phyloP scores from a whole-genome alignment of 148 eudicot species.

The Diospyros lotus region DNA sequence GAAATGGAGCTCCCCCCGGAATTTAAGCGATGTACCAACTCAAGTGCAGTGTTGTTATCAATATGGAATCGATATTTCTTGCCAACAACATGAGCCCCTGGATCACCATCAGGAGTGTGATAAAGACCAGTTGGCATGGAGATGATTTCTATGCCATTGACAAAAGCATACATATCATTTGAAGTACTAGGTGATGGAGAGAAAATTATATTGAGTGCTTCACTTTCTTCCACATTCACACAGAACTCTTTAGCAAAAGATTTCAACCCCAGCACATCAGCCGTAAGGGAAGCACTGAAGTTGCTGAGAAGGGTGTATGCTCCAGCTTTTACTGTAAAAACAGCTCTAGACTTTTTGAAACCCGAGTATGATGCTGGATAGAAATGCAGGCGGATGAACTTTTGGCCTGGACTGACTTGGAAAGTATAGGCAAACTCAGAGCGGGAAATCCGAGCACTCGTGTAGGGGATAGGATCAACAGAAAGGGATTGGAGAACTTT shows the following conservation, averaged over 20 bases:
- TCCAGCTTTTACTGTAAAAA: slow-evolving; percentile 26
- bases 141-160: slow-evolving; percentile 34
- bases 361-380: slow-evolving; percentile 17
- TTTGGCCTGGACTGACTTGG: slow-evolving; percentile 20
- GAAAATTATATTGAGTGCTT: slow-evolving; percentile 17
- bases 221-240: slow-evolving; percentile 13
- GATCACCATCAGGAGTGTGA: background rate
- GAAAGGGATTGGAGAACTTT: background rate
- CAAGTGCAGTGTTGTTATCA: slow-evolving; percentile 20
- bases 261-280: background rate
- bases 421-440: slow-evolving; percentile 15
- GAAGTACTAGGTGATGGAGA: slow-evolving; percentile 13
- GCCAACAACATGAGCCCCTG: slow-evolving; percentile 7
- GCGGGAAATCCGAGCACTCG: slow-evolving; percentile 18
- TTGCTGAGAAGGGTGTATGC: slow-evolving; percentile 24
- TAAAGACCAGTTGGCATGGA: slow-evolving; percentile 28
- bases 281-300: slow-evolving; percentile 19
- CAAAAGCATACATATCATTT: slow-evolving; percentile 19
- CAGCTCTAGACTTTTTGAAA: slow-evolving; percentile 14
- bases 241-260: slow-evolving; percentile 14
- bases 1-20: slow-evolving; percentile 21
- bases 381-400: slow-evolving; percentile 24
- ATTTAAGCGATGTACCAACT: slow-evolving; percentile 18
- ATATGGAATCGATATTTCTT: slow-evolving; percentile 4
- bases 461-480: slow-evolving; percentile 15